Conservation (phyloP, 2,329 filamentous ascomycete species). For the Tolypocladium pustulatum region DNA sequence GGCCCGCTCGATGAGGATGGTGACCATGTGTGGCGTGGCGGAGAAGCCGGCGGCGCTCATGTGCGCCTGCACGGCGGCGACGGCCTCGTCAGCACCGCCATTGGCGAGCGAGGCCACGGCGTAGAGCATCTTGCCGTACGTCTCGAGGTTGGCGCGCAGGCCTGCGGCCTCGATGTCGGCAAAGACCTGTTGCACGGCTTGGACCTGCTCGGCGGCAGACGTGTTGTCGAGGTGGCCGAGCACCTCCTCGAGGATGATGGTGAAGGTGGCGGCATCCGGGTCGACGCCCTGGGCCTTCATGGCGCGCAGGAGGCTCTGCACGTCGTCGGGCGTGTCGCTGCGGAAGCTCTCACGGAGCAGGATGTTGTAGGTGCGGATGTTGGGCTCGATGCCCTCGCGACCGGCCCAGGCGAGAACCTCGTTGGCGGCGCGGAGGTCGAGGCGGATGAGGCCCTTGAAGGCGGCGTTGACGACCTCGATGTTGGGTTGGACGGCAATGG, state of each 20-base stretch:
- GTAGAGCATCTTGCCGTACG: constrained; percentile 63
- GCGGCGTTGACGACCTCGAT: constrained; percentile 61
- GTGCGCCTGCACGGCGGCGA: constrained; percentile 50
- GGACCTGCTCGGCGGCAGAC: constrained; percentile 37
- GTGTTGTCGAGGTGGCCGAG: constrained; percentile 29
- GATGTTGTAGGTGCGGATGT: constrained; percentile 56
- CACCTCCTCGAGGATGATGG: constrained; percentile 56
- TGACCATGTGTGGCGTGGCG: constrained; percentile 59
- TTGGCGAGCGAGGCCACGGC: constrained; percentile 23
- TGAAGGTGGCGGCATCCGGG: constrained; percentile 61
- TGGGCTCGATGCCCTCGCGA: constrained; percentile 41
- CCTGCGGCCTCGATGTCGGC: constrained; percentile 45
- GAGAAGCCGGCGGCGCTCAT: constrained; percentile 44
- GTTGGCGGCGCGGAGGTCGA: constrained; percentile 37
- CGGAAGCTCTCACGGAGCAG: constrained; percentile 53
- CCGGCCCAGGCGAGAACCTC: constrained; percentile 50
- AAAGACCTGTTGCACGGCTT: constrained; percentile 44
- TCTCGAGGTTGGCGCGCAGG: constrained; percentile 48
- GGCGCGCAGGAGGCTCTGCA: constrained; percentile 39
- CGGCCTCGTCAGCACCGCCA: constrained; percentile 33
- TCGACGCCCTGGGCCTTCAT: constrained; percentile 48
- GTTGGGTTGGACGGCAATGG: constrained; percentile 43
- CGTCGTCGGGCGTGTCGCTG: constrained; percentile 33
- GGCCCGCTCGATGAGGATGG: constrained; percentile 59
- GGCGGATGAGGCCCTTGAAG: constrained; percentile 49